Conservation (phyloP, 2,329 filamentous ascomycete genomes). For the Penicillium corylophilum region DNA sequence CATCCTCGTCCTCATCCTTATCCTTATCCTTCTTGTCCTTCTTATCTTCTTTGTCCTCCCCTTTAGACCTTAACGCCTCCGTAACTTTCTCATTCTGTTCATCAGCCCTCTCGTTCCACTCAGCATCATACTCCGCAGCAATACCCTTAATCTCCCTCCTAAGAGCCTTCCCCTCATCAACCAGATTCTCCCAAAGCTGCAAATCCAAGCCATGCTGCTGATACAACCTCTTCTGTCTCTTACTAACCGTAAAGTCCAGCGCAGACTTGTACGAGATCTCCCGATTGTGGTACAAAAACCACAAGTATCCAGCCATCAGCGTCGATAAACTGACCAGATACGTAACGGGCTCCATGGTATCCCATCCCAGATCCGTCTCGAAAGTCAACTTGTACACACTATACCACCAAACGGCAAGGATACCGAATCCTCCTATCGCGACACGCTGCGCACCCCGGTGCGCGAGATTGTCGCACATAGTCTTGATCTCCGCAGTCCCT, state of each 20-base stretch:
- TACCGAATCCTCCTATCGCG: slow-evolving; percentile 74
- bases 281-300: slow-evolving; percentile 90
- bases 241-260: slow-evolving; percentile 80
- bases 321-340: slow-evolving; percentile 84
- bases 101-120: slow-evolving; percentile 78
- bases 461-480: slow-evolving; percentile 75
- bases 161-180: slow-evolving; percentile 76
- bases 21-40: slow-evolving; percentile 31
- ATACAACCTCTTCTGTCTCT: slow-evolving; percentile 75
- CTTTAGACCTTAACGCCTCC: slow-evolving; percentile 53
- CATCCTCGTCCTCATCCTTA: slow-evolving; percentile 19
- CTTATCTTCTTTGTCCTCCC: slow-evolving; percentile 35
- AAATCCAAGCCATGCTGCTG: slow-evolving; percentile 72
- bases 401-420: slow-evolving; percentile 76
- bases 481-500: slow-evolving; percentile 69
- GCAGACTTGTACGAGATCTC: slow-evolving; percentile 85
- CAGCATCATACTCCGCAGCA: slow-evolving; percentile 83
- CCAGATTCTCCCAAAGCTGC: slow-evolving; percentile 71
- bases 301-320: slow-evolving; percentile 86
- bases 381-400: slow-evolving; percentile 70
- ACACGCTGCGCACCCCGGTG: slow-evolving; percentile 75
- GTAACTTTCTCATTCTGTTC: slow-evolving; percentile 63
- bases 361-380: slow-evolving; percentile 78
- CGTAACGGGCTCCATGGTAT: slow-evolving; percentile 85
- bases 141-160: slow-evolving; percentile 76